Conservation (phyloP, 2,329 filamentous ascomycete species). For the Gaeumannomyces tritici region DNA sequence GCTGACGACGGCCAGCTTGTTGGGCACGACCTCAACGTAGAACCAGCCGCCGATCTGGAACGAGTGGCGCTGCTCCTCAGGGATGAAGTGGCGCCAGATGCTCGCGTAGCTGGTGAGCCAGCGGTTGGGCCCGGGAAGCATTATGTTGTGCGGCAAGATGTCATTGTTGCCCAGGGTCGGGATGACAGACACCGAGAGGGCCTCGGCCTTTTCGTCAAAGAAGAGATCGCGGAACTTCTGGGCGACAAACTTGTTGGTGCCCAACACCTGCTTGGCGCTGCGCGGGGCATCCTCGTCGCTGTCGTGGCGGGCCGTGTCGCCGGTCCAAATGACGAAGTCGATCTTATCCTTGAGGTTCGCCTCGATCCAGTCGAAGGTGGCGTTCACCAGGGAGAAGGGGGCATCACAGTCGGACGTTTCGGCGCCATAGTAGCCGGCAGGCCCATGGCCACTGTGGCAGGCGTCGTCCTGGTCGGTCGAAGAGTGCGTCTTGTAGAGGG, state of each 20-base stretch:
- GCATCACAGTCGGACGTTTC: conserved; percentile 86
- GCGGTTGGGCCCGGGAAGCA: conserved; percentile 73
- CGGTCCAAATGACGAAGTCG: conserved; percentile 90
- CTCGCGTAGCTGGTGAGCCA: conserved; percentile 71
- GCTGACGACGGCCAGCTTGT: conserved; percentile 79
- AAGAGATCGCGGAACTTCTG: conserved; percentile 71
- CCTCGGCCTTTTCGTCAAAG: conserved; percentile 40
- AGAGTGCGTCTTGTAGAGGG: conserved; percentile 71
- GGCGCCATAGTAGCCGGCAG: conserved; percentile 73
- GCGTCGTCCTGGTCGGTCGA: conserved; percentile 58
- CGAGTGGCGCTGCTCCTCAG: conserved; percentile 81
- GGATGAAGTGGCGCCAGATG: conserved; percentile 82
- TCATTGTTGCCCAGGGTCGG: conserved; percentile 97
- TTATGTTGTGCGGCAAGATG: conserved; percentile 92
- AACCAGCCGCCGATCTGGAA: conserved; percentile 95
- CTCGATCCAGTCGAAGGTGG: conserved; percentile 82
- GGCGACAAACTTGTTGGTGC: conserved; percentile 67
- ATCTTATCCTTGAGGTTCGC: conserved; percentile 67
- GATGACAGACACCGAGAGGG: conserved; percentile 68
- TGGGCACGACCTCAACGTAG: conserved; percentile 81
- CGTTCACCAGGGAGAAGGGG: conserved; percentile 69
- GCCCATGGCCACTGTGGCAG: conserved; percentile 72
- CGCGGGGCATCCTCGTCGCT: conserved; percentile 76
- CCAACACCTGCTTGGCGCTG: conserved; percentile 63
- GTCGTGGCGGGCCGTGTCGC: conserved; percentile 83